Evolutionary conservation across 495 filamentous ascomycete species (phyloP).

Genomic region (Ascobolus immersus): DNA sequence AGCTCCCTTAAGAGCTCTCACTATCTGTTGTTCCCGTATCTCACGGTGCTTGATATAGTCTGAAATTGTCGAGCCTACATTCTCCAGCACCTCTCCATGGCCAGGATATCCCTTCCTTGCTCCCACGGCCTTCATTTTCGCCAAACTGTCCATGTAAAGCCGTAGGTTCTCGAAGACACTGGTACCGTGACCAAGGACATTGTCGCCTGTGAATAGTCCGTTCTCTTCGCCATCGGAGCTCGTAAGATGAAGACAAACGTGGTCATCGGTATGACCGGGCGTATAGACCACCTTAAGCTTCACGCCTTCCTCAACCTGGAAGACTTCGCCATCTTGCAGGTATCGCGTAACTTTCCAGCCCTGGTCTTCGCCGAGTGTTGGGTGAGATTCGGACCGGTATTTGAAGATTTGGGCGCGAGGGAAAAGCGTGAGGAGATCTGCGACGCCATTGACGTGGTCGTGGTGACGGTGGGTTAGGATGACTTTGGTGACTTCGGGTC

Average conservation of each 20-base stretch:
- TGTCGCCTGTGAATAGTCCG: slow-evolving; percentile 84
- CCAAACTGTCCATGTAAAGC: slow-evolving; percentile 45
- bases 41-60: slow-evolving; percentile 68
- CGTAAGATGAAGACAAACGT: slow-evolving; percentile 41
- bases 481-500: slow-evolving; percentile 31
- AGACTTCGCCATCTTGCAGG: slow-evolving; percentile 47
- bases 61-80: slow-evolving; percentile 34
- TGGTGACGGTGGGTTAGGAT: slow-evolving; percentile 78
- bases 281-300: slow-evolving; percentile 49
- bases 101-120: slow-evolving; percentile 59
- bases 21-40: slow-evolving; percentile 55
- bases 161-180: slow-evolving; percentile 68
- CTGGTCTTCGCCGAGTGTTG: not conserved
- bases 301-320: slow-evolving; percentile 48
- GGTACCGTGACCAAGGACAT: slow-evolving; percentile 81
- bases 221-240: slow-evolving; percentile 48
- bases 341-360: slow-evolving; percentile 23
- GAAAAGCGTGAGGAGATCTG: slow-evolving; percentile 34
- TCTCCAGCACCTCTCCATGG: slow-evolving; percentile 52
- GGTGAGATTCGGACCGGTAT: slow-evolving; percentile 10
- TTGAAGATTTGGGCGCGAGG: slow-evolving; percentile 33
- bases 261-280: slow-evolving; percentile 70
- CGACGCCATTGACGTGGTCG: slow-evolving; percentile 57
- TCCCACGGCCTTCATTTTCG: slow-evolving; percentile 34
- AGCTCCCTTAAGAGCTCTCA: slow-evolving; percentile 33